Base-by-base conservation (phyloP, 75 land plant species). In the Gnetum montanum region DNA sequence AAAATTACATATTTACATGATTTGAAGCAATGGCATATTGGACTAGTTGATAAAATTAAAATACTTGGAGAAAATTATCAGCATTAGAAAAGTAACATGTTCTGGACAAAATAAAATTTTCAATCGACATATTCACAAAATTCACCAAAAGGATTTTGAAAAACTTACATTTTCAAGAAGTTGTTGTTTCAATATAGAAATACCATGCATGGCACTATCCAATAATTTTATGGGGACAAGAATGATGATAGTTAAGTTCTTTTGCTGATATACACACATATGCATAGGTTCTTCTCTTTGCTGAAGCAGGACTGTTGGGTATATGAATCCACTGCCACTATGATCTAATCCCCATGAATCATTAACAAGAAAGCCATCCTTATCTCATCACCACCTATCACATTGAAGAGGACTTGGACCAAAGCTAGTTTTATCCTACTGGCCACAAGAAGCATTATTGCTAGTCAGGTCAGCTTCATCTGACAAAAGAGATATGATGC, bases 351-450 rank as follows among this genome's bases (percentile, higher is more conserved):
- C 83, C 87, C 90, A 83, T 11, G 70, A 59, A 61, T 81, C 83
- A 37, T 85, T 83, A 16, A 61, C 61, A 54, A 94, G 82, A 65
- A 90, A 95, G 25, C 92, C 97, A 74, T 95, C 99, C 46, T 61
- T 73, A 36, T 84, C 99, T 78, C 71, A 77, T 61, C 71, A 71
- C 99, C 99, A 95, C 38, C 57, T 84, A 31, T 70, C 77, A 28
- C 63, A 81, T 59, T 73, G 78, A 31, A 95, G 49, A 35, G 99
- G 97, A 53, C 98, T 69, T 62, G 72, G 59, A 44, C 71, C 47
- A 53, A 35, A 58, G 53, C 53, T 49, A 24, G 34, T 46, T 4
- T 31, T 48, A 59, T 36, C 55, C 36, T 73, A 59, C 37, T 49
- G 34, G 1, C 57, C 57, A 35, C 70, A 70, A 33, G 78, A 60